Base-by-base conservation (phyloP, 2,329 filamentous ascomycete species). In the Aspergillus arachidicola region DNA sequence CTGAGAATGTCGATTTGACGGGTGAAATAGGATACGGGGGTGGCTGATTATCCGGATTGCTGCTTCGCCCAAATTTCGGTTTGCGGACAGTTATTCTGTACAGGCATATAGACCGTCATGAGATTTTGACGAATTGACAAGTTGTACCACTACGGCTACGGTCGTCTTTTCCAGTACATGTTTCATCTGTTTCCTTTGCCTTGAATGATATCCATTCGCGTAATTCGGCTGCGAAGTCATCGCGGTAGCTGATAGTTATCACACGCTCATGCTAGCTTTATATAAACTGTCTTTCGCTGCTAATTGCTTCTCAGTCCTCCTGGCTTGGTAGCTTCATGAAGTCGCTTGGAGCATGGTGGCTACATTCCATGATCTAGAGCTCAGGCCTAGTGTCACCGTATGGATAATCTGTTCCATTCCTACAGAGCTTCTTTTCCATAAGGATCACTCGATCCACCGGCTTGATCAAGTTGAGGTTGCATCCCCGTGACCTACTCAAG, bases 61-160 rank as follows among this genome's bases (percentile, higher is more conserved):
- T 67, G 61, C 64, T 63, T 66, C 68, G 64, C 68, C 61, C 65
- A 64, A 69, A 64, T 69, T 65, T 69, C 65, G 69, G 61, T 72
- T 69, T 61, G 65, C 67, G 69, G 69, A 64, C 72, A 72, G 66
- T 73, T 74, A 66, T 68, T 71, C 69, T 77, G 73, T 79, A 75
- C 73, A 77, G 73, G 74, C 73, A 76, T 73, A 78, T 78, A 78
- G 76, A 78, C 66, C 70, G 69, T 74, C 66, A 57, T 67, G 67
- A 68, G 68, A 71, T 71, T 71, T 72, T 73, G 74, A 74, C 70
- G 72, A 76, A 77, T 75, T 70, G 67, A 76, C 71, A 75, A 77
- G 71, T 73, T 78, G 75, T 78, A 78, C 70, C 72, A 76, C 66
- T 76, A 76, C 64, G 62, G 3, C 26, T 51, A n/a, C 28, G 46